Evolutionary conservation across 2,329 filamentous ascomycete genomes (phyloP).

Genomic region (Exophiala spinifera): DNA sequence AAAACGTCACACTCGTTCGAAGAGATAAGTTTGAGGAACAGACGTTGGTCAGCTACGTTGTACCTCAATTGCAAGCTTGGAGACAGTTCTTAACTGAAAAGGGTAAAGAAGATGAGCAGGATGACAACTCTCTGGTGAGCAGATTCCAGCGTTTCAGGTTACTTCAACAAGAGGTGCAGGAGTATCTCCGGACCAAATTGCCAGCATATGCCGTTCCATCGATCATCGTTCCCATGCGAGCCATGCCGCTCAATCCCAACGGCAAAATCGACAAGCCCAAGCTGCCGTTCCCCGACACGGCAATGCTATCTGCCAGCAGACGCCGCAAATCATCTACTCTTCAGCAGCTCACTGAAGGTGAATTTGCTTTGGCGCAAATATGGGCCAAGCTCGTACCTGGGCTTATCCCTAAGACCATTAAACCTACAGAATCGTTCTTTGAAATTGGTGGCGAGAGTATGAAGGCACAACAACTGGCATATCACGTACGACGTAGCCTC

Average conservation of each 20-base stretch:
- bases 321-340: constrained; percentile 49
- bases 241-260: constrained; percentile 68
- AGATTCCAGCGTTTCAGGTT: constrained; percentile 61
- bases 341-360: constrained; percentile 49
- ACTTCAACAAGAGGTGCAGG: constrained; percentile 58
- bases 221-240: constrained; percentile 68
- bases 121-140: constrained; percentile 52
- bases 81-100: constrained; percentile 60
- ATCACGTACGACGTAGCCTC: constrained; percentile 63
- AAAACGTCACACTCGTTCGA: constrained; percentile 81
- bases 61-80: constrained; percentile 77
- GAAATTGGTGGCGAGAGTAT: constrained; percentile 78
- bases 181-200: constrained; percentile 68
- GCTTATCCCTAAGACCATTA: constrained; percentile 65
- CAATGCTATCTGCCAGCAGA: constrained; percentile 58
- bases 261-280: constrained; percentile 78
- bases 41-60: constrained; percentile 83
- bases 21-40: constrained; percentile 82
- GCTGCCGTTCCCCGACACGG: constrained; percentile 75
- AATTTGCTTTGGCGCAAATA: constrained; percentile 65
- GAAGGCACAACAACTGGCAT: constrained; percentile 75
- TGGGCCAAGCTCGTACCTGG: constrained; percentile 71
- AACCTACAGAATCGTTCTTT: constrained; percentile 66
- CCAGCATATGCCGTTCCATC: constrained; percentile 73
- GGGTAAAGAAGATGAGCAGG: constrained; percentile 54